Conservation (phyloP, 306 rosid genomes). For the Lathyrus tuberosus region DNA sequence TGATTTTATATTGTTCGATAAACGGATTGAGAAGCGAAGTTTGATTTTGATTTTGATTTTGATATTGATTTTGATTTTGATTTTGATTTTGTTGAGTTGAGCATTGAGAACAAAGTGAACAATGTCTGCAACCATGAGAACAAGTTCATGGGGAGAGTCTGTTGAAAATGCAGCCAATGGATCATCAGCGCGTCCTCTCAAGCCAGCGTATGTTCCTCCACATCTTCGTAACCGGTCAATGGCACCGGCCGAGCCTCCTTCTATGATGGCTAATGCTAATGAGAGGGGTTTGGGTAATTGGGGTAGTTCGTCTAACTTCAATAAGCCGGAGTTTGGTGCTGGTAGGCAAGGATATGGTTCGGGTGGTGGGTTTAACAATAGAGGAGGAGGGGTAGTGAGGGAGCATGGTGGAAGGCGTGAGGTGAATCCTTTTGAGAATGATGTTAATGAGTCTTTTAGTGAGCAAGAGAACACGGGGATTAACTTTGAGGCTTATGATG, state of each 20-base stretch:
- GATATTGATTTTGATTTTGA: constrained; percentile 34
- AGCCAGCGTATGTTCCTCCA: constrained; percentile 71
- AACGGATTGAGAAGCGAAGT: constrained; percentile 37
- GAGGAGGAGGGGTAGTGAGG: constrained; percentile 51
- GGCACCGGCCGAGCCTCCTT: constrained; percentile 46
- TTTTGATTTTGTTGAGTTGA: constrained; percentile 12
- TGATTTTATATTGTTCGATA: constrained; percentile 20
- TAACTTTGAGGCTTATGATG: constrained; percentile 86
- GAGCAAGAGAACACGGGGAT: constrained; percentile 68
- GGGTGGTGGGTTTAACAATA: constrained; percentile 58
- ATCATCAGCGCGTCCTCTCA: constrained; percentile 43
- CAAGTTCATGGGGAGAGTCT: constrained; percentile 71
- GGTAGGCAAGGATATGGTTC: constrained; percentile 45
- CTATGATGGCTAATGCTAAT: constrained; percentile 31
- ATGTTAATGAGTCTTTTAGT: constrained; percentile 43
- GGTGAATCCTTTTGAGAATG: constrained; percentile 70
- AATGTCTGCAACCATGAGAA: constrained; percentile 51
- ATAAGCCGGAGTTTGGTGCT: constrained; percentile 48
- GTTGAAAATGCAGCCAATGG: constrained; percentile 50
- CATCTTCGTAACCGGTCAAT: constrained; percentile 70
- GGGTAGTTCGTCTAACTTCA: constrained; percentile 46
- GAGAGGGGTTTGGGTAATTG: constrained; percentile 29
- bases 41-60: constrained; percentile 37
- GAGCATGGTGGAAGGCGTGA: constrained; percentile 72
- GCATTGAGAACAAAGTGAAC: constrained; percentile 34